Percentiles rank a stretch among this genome's conserved stretches.
Conservation (phyloP, 2,329 filamentous ascomycete genomes). For the Cytospora leucostoma region DNA sequence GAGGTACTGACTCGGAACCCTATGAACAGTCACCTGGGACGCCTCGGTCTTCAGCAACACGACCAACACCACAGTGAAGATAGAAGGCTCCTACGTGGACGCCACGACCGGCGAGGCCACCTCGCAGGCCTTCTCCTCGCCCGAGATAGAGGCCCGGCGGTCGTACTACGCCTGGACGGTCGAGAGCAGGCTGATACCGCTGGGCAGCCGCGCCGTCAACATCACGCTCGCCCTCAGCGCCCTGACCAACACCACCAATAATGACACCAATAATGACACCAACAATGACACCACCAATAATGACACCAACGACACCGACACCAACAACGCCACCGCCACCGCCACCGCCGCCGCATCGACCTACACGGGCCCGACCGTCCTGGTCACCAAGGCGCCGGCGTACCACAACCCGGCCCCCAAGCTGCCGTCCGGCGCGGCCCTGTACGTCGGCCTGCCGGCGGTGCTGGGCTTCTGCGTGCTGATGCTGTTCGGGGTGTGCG, state of each 20-base stretch:
- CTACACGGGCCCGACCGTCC: conserved; percentile 43
- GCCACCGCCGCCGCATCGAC: conserved; percentile 8
- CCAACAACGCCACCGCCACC: conserved; percentile 24
- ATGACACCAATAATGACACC: conserved; percentile 27
- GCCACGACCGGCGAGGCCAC: conserved; percentile 35
- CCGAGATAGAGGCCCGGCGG: conserved; percentile 43
- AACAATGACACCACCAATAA: no score
- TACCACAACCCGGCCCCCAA: conserved; percentile 37
- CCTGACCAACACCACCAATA: conserved; percentile 37
- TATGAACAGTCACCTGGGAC: conserved; percentile 56
- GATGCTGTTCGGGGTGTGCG: conserved; percentile 54
- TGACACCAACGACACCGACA: conserved; percentile 37
- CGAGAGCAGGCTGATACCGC: conserved; percentile 39
- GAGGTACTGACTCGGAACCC: background rate
- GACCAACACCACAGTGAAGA: conserved; percentile 42
- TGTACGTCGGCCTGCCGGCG: conserved; percentile 56
- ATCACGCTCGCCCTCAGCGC: conserved; percentile 50
- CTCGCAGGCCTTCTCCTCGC: conserved; percentile 38
- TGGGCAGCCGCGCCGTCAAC: conserved; percentile 44
- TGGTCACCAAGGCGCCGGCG: conserved; percentile 42
- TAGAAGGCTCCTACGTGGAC: conserved; percentile 45
- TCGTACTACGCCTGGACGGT: conserved; percentile 53
- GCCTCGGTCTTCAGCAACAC: conserved; percentile 50
- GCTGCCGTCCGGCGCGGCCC: conserved; percentile 41
- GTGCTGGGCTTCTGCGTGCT: conserved; percentile 50